Percentiles rank a stretch among this genome's conserved stretches.
Conservation (phyloP, 1,284 basidiomycete species). For the Lentinula novae-zelandiae region DNA sequence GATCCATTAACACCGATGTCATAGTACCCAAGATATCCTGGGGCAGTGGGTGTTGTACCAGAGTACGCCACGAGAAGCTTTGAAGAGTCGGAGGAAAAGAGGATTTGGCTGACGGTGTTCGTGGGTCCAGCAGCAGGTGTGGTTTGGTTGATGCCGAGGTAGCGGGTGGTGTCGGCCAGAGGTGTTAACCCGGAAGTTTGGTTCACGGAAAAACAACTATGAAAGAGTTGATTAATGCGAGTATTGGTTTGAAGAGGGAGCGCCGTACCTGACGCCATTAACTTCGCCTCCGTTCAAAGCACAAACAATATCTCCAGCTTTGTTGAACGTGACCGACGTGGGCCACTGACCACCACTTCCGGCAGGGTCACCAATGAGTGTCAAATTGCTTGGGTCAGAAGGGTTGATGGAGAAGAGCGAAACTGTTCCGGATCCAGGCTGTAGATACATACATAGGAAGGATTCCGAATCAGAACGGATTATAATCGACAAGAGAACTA, state of each 20-base stretch:
- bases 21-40: conserved; percentile 33
- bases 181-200: conserved; percentile 30
- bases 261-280: conserved; percentile 39
- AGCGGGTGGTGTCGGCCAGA: conserved; percentile 35
- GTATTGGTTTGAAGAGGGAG: background rate
- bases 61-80: conserved; percentile 31
- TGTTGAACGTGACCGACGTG: conserved; percentile 40
- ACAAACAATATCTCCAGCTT: conserved; percentile 34
- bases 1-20: conserved; percentile 23
- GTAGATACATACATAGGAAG: background rate
- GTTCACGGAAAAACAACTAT: conserved; percentile 41
- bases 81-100: conserved; percentile 29
- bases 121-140: conserved; percentile 27
- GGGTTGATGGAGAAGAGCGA: conserved; percentile 42
- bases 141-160: conserved; percentile 40
- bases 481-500: background rate
- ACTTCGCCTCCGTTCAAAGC: conserved; percentile 42
- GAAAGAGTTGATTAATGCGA: background rate
- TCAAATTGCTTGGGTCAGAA: conserved; percentile 33
- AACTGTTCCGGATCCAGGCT: conserved; percentile 45
- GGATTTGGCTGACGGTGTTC: conserved; percentile 27
- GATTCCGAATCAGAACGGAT: too few relatives aligned
- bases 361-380: conserved; percentile 22
- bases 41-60: conserved; percentile 25
- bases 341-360: conserved; percentile 41